These are phyloP conservation scores for Tolypocladium capitatum DNA, from an alignment of 2,329 filamentous ascomycete species.

Conservation along the genomic window DNA sequence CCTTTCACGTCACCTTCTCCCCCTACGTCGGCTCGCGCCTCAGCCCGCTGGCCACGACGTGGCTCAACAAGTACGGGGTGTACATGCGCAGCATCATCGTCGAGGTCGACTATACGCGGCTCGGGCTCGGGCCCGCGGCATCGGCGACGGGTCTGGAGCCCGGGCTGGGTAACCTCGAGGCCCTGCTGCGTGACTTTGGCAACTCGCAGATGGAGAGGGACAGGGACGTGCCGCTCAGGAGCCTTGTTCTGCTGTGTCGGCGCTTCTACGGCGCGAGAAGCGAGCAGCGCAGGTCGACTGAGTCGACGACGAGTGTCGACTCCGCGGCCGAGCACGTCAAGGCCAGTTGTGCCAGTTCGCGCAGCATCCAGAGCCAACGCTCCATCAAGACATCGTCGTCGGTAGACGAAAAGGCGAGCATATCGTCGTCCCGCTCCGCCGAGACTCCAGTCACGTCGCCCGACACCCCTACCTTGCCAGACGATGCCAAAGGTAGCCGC, in stretches of 20 bases:
- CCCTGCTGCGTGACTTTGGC: constrained; percentile 16
- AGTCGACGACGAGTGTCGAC: background rate
- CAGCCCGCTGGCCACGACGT: constrained; percentile 21
- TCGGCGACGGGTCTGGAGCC: constrained; percentile 11
- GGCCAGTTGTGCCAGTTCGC: background rate
- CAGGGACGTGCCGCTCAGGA: constrained; percentile 11
- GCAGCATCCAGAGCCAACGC: background rate
- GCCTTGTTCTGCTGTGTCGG: constrained; percentile 20
- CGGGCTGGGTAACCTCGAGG: constrained; percentile 12
- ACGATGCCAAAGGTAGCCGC: background rate
- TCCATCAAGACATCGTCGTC: background rate
- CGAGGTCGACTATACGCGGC: constrained; percentile 27
- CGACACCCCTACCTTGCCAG: background rate
- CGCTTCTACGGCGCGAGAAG: constrained; percentile 17
- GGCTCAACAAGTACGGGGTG: constrained; percentile 20
- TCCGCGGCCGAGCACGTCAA: no score
- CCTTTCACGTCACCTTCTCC: constrained; percentile 25
- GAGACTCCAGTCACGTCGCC: background rate
- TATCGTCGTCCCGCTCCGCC: background rate
- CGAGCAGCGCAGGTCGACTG: background rate
- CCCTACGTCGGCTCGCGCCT: constrained; percentile 19
- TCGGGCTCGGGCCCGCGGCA: constrained; percentile 17
- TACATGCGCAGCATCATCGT: constrained; percentile 23
- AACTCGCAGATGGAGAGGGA: constrained; percentile 10
- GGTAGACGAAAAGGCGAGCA: background rate